These are phyloP conservation scores for Pueraria montana DNA, from an alignment of 306 rosid species.

Conservation along the genomic window DNA sequence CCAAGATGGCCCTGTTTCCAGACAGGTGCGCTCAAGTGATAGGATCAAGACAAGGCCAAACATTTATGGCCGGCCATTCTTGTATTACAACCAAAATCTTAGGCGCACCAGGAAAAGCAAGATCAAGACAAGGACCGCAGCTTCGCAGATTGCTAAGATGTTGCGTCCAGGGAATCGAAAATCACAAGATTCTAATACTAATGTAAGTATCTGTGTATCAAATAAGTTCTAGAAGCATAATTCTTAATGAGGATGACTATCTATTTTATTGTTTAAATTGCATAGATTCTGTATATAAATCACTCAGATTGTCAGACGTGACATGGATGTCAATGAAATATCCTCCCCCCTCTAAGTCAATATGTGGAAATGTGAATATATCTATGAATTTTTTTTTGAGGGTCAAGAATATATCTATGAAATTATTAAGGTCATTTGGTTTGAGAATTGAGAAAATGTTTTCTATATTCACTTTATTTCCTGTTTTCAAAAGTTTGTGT, in stretches of 20 bases:
- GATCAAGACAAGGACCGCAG: slow-evolving; percentile 80
- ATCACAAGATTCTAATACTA: slow-evolving; percentile 49
- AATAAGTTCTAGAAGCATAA: slow-evolving; percentile 19
- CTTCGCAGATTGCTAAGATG: slow-evolving; percentile 83
- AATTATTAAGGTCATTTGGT: neutral
- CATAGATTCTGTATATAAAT: neutral
- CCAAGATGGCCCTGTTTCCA: slow-evolving; percentile 65
- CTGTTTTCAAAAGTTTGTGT: neutral
- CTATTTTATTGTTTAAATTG: neutral
- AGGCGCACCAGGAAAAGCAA: slow-evolving; percentile 63
- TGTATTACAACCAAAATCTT: slow-evolving; percentile 56
- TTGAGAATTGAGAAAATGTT: neutral
- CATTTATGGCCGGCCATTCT: slow-evolving; percentile 60
- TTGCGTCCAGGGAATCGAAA: slow-evolving; percentile 57
- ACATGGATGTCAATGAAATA: neutral
- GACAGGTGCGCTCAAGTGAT: slow-evolving; percentile 79
- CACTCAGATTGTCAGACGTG: slow-evolving; percentile 12
- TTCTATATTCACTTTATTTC: neutral
- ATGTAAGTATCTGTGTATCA: slow-evolving; percentile 47
- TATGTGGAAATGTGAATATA: slow-evolving; percentile 19
- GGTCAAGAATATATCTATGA: neutral
- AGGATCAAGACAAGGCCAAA: slow-evolving; percentile 75
- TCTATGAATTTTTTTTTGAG: neutral
- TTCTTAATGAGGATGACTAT: neutral
- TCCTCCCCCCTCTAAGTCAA: neutral